A percentile compares a stretch with the other conserved stretches of the same genome.
Conservation (phyloP, 148 eudicot genomes). For the Suaeda aralocaspica region DNA sequence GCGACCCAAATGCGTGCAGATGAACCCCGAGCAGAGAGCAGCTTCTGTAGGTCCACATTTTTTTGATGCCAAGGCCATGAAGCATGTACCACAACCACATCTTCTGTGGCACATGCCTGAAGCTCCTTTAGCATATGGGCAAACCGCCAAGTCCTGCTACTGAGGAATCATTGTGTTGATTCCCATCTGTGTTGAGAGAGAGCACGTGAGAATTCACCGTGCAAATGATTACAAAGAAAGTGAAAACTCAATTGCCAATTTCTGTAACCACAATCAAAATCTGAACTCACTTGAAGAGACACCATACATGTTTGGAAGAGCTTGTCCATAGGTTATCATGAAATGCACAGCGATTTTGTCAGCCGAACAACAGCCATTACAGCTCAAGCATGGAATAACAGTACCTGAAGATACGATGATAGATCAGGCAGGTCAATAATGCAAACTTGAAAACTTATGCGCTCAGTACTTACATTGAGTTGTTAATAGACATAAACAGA, state of each 20-base stretch:
- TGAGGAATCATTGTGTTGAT: conserved; percentile 50
- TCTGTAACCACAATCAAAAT: background rate
- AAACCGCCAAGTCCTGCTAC: conserved; percentile 68
- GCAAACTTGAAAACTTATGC: background rate
- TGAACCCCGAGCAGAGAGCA: conserved; percentile 55
- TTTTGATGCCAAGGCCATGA: conserved; percentile 53
- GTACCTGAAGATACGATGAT: conserved; percentile 35
- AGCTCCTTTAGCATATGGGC: conserved; percentile 76
- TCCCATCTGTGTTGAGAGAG: conserved; percentile 45
- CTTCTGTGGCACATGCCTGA: conserved; percentile 75
- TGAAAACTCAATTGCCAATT: background rate
- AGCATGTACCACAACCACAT: conserved; percentile 79
- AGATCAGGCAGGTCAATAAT: background rate
- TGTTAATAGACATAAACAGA: background rate
- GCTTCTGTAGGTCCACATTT: conserved; percentile 44
- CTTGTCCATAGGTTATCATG: conserved; percentile 67
- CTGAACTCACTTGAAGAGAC: conserved; percentile 53
- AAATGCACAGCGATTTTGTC: conserved; percentile 68
- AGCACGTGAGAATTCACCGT: background rate
- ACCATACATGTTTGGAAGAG: conserved; percentile 61
- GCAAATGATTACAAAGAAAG: no score
- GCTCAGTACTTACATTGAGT: background rate
- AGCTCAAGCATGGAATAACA: conserved; percentile 67
- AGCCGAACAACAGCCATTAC: conserved; percentile 48
- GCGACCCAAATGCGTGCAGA: conserved; percentile 53